Percentiles rank a stretch among this genome's conserved stretches.
These are phyloP conservation scores for Termitomyces bulborhizus DNA, from an alignment of 768 basidiomycete genomes.

Conservation along the genomic window DNA sequence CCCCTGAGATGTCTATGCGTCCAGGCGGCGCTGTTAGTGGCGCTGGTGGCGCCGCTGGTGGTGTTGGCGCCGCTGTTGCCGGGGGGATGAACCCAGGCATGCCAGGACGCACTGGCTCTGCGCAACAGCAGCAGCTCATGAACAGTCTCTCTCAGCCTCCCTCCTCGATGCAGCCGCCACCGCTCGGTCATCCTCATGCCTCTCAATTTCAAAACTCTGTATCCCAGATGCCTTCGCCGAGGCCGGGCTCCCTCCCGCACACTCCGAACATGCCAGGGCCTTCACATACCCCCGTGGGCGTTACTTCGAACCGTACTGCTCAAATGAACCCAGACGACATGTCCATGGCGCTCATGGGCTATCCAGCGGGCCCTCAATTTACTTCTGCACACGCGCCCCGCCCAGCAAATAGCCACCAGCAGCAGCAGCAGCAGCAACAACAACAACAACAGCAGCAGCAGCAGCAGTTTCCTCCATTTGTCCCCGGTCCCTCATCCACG, in stretches of 20 bases:
- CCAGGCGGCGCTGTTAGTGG: constrained; percentile 18
- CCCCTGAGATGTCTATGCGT: constrained; percentile 33
- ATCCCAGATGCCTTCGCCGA: constrained; percentile 33
- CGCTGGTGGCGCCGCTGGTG: too few species aligned
- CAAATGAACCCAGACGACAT: constrained; percentile 25
- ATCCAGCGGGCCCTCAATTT: constrained; percentile 23
- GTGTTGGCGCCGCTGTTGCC: too few species aligned
- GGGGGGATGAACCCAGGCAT: constrained; percentile 18
- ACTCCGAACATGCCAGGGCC: constrained; percentile 35
- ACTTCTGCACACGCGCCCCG: constrained; percentile 4
- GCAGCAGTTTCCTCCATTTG: constrained; percentile 31
- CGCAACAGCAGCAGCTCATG: constrained; percentile 41
- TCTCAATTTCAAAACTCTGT: constrained; percentile 31
- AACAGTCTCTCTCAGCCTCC: constrained; percentile 32
- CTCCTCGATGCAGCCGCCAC: constrained; percentile 23
- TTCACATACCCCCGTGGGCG: constrained; percentile 26
- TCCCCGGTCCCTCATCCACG: constrained; percentile 29
- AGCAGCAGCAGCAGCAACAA: constrained; percentile 7
- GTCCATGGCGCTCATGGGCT: constrained; percentile 32
- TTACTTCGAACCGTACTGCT: too few species aligned
- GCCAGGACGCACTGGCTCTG: constrained; percentile 37
- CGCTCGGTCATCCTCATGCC: constrained; percentile 22
- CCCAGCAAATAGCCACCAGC: constrained; percentile 17
- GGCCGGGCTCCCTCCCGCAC: constrained; percentile 31
- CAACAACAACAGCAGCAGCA: too few species aligned